A percentile compares a stretch with the other conserved stretches of the same genome.
Conservation (phyloP, 805 yeast species). For the Cyberlindnera mississippiensis region DNA sequence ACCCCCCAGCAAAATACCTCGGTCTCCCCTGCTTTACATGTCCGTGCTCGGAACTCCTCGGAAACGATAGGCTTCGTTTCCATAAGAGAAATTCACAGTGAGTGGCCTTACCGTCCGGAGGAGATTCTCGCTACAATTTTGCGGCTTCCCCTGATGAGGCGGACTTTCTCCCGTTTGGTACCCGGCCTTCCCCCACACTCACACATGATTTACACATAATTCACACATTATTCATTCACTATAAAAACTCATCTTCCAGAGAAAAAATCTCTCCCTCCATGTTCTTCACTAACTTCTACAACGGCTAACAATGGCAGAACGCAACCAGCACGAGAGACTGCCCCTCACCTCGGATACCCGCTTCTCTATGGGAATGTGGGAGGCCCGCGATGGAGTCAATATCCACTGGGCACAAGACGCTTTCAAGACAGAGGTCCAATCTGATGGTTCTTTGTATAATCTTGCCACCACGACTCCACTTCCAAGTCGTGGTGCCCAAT, state of each 20-base stretch:
- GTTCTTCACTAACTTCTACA: no score
- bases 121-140: no score
- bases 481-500: conserved; percentile 15
- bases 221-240: no score
- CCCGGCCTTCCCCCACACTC: background rate
- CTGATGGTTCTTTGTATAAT: conserved; percentile 17
- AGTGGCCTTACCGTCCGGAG: no score
- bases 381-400: conserved; percentile 17
- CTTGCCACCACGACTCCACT: conserved; percentile 13
- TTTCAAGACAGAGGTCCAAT: conserved; percentile 16
- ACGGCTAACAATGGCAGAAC: conserved; percentile 5
- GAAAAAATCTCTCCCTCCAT: background rate
- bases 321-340: conserved; percentile 13
- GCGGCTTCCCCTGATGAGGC: no score
- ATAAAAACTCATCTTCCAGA: background rate
- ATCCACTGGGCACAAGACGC: conserved; percentile 21
- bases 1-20: no score
- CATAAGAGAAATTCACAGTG: no score
- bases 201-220: no score
- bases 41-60: no score
- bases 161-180: no score
- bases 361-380: conserved; percentile 25
- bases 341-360: conserved; percentile 16
- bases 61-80: no score
- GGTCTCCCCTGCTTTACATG: no score